Base-by-base conservation (phyloP, 2,329 filamentous ascomycete species). In the Trichoderma atrobrunneum region DNA sequence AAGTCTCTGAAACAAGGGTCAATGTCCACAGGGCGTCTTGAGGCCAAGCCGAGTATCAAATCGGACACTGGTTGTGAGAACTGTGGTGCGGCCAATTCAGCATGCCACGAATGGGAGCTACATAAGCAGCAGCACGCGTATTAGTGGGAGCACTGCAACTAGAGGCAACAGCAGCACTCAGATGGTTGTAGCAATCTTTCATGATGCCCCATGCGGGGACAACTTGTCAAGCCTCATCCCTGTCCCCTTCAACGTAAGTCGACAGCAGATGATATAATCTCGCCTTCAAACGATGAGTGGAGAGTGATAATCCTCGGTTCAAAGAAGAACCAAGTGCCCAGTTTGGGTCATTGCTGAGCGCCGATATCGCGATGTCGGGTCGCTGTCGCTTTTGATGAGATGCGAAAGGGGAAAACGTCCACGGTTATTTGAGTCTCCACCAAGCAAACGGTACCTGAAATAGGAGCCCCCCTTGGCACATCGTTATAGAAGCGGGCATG, bases 61-160 rank as follows among this genome's bases (percentile, higher is more conserved):
- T 21, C 56, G 51, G 26, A 32, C 32, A 61, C 70, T 30, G 39
- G 30, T 21, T 7, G 36, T 43, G 18, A 66, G 18, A 57, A 18
- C n/a, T 43, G 54, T 69, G 64, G 57, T 24, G 64, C 56, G 56
- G 56, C 70, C 21, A 51, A 63, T 72, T 68, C 57, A 69, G 70
- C 63, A 72, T 67, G 21, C 12, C 39, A 12, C 36, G 32, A 51
- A 66, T 54, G 28, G 32, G 18, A 32, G 10, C 18, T 1, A 48
- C 30, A 16, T 7, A 51, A n/a, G 3, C 21, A 7, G 14, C 16
- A 21, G 3, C 48, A 28, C 36, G 18, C 48, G n/a, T 54, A 54
- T 12, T 24, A 21, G 43, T 51, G 39, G 39, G 18, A 43, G 7
- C 39, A 51, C 43, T 51, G 5, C 43, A 51, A 51, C n/a, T n/a